A percentile compares a stretch with the other conserved stretches of the same genome.
phyloP scores from a whole-genome alignment of 2,329 filamentous ascomycete species.

The Tolypocladium tropicale region DNA sequence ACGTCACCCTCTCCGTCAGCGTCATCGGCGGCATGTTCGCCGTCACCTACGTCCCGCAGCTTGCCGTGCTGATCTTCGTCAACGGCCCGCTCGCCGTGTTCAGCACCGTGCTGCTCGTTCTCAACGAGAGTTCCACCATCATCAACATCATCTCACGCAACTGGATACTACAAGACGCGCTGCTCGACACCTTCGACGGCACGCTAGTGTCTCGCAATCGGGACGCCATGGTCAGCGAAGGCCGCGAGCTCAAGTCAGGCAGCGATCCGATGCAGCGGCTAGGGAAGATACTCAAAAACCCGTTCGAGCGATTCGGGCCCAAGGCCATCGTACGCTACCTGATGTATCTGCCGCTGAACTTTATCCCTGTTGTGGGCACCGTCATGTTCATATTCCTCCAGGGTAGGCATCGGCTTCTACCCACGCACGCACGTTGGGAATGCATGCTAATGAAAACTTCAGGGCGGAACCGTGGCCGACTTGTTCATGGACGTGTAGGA shows the following conservation, averaged over 20 bases:
- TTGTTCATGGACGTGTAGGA: slow-evolving; percentile 44
- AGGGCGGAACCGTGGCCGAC: slow-evolving; percentile 37
- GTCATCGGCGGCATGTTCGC: slow-evolving; percentile 77
- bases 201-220: slow-evolving; percentile 43
- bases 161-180: slow-evolving; percentile 70
- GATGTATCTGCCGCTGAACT: slow-evolving; percentile 84
- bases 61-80: slow-evolving; percentile 71
- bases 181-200: slow-evolving; percentile 85
- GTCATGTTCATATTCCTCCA: slow-evolving; percentile 70
- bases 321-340: slow-evolving; percentile 65
- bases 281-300: slow-evolving; percentile 46
- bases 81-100: slow-evolving; percentile 75
- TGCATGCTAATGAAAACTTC: background rate
- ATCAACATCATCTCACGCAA: slow-evolving; percentile 50
- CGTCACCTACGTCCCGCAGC: slow-evolving; percentile 78
- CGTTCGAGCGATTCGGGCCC: slow-evolving; percentile 45
- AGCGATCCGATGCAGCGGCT: slow-evolving; percentile 45
- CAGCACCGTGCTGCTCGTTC: slow-evolving; percentile 58
- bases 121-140: slow-evolving; percentile 51
- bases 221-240: slow-evolving; percentile 56
- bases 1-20: slow-evolving; percentile 57
- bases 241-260: slow-evolving; percentile 60
- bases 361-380: slow-evolving; percentile 83
- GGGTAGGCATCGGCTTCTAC: slow-evolving; percentile 26
- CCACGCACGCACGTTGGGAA: too few relatives aligned